Conservation (phyloP, 108 stramenopile genomes). For the Skeletonema marinoi region DNA sequence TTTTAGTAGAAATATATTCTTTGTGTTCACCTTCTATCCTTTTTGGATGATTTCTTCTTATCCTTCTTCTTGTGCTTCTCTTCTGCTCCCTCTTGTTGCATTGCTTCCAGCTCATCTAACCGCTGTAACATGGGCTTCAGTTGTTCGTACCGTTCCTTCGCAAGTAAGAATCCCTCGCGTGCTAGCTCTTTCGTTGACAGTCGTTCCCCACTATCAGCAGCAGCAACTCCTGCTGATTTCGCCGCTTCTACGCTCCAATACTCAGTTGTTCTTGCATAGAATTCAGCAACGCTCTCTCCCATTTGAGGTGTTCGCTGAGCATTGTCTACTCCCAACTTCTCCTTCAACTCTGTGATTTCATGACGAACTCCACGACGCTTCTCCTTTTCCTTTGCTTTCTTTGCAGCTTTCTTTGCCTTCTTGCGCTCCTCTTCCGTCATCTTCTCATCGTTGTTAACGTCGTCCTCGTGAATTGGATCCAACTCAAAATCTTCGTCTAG, state of each 20-base stretch:
- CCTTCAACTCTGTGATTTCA: constrained; percentile 70
- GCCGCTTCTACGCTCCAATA: constrained; percentile 68
- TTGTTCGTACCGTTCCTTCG: constrained; percentile 68
- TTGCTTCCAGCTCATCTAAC: constrained; percentile 56
- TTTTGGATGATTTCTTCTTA: constrained; percentile 42
- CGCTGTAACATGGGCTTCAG: constrained; percentile 62
- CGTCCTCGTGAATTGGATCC: constrained; percentile 50
- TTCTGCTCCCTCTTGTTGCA: constrained; percentile 40
- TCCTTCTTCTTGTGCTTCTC: constrained; percentile 39
- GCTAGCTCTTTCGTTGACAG: constrained; percentile 77
- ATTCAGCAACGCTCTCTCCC: constrained; percentile 80
- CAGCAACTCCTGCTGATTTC: constrained; percentile 18
- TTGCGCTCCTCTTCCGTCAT: constrained; percentile 36
- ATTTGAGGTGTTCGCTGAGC: constrained; percentile 60
- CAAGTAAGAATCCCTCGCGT: constrained; percentile 76
- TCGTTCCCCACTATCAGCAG: constrained; percentile 38
- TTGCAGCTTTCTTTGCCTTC: constrained; percentile 47
- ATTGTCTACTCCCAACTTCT: constrained; percentile 52
- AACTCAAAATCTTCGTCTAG: constrained; percentile 57
- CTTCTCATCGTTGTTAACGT: constrained; percentile 39
- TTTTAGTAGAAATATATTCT: not conserved
- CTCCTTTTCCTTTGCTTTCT: constrained; percentile 48
- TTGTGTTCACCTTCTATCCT: constrained; percentile 11
- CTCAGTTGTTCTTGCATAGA: constrained; percentile 77
- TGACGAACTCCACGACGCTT: constrained; percentile 51